A percentile compares a stretch with the other conserved stretches of the same genome.
Evolutionary conservation across 2,329 filamentous ascomycete genomes (phyloP).

Genomic region (Pseudogymnoascus pannorum): DNA sequence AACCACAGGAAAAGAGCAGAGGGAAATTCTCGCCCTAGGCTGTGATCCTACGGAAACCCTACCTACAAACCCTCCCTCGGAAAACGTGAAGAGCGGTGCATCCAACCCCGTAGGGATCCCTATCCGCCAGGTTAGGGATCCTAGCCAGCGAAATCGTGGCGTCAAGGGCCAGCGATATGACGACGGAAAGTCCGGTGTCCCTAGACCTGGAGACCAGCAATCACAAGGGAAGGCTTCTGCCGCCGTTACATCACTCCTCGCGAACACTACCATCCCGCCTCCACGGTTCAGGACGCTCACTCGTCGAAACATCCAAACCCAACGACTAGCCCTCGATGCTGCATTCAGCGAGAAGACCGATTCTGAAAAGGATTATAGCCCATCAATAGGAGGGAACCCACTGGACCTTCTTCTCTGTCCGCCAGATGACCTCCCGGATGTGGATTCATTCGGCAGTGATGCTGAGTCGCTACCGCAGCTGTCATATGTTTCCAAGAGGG

Average conservation of each 20-base stretch:
- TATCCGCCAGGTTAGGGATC: slow-evolving; percentile 18
- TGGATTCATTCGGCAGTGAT: slow-evolving; percentile 39
- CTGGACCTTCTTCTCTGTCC: slow-evolving; percentile 53
- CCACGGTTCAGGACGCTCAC: slow-evolving; percentile 29
- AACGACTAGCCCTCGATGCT: slow-evolving; percentile 47
- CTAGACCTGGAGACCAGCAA: not conserved
- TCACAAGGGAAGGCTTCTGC: slow-evolving; percentile 21
- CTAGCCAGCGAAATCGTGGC: slow-evolving; percentile 19
- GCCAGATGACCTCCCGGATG: slow-evolving; percentile 49
- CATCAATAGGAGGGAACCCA: slow-evolving; percentile 46
- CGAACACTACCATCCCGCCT: slow-evolving; percentile 52
- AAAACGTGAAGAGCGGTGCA: not conserved
- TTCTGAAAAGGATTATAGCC: slow-evolving; percentile 49
- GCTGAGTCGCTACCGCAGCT: slow-evolving; percentile 41
- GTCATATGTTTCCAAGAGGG: slow-evolving; percentile 42
- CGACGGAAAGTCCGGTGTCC: slow-evolving; percentile 14
- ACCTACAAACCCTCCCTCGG: not conserved
- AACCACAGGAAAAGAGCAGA: not conserved
- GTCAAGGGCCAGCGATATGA: slow-evolving; percentile 18
- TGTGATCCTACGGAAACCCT: not conserved
- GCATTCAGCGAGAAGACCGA: slow-evolving; percentile 38
- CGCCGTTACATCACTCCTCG: slow-evolving; percentile 53
- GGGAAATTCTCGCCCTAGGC: not conserved
- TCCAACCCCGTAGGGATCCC: slow-evolving; percentile 28
- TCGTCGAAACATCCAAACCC: slow-evolving; percentile 17